These are phyloP conservation scores for Argentina anserina DNA, from an alignment of 306 rosid genomes.

Conservation along the genomic window DNA sequence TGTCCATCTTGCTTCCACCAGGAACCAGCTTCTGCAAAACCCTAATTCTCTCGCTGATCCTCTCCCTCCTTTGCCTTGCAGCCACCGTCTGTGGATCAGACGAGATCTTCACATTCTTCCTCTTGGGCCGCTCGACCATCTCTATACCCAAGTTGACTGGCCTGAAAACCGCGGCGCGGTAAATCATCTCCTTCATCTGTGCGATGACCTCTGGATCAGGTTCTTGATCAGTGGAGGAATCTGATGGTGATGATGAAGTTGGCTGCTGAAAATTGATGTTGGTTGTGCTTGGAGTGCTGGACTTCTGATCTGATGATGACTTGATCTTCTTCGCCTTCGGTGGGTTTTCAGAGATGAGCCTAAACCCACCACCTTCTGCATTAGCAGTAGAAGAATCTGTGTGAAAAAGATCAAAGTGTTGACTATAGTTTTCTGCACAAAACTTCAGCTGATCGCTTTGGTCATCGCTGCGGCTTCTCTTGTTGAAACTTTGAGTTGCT, in stretches of 20 bases:
- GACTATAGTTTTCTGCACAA: slow-evolving; percentile 12
- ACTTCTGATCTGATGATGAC: slow-evolving; percentile 36
- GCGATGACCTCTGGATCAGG: slow-evolving; percentile 90
- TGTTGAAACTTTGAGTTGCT: slow-evolving; percentile 29
- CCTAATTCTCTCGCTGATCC: slow-evolving; percentile 80
- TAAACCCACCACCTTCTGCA: slow-evolving; percentile 41
- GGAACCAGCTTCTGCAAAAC: slow-evolving; percentile 87
- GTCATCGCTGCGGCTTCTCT: slow-evolving; percentile 35
- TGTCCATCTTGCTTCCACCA: slow-evolving; percentile 97
- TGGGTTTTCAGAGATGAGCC: slow-evolving; percentile 40
- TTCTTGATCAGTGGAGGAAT: slow-evolving; percentile 47
- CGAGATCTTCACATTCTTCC: slow-evolving; percentile 85
- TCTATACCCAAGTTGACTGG: slow-evolving; percentile 82
- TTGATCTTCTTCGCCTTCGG: slow-evolving; percentile 59
- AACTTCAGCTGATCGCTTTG: slow-evolving; percentile 19
- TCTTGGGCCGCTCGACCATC: slow-evolving; percentile 58
- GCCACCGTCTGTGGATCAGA: slow-evolving; percentile 95
- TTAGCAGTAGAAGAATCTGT: slow-evolving; percentile 26
- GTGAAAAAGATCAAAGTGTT: slow-evolving; percentile 36
- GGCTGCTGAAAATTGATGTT: slow-evolving; percentile 77
- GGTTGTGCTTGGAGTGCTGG: slow-evolving; percentile 38
- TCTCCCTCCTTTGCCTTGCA: slow-evolving; percentile 91
- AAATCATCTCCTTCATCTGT: slow-evolving; percentile 96
- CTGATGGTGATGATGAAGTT: slow-evolving; percentile 35
- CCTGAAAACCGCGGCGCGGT: slow-evolving; percentile 83